Percentiles rank a stretch among this genome's conserved stretches.
phyloP scores from a whole-genome alignment of 768 basidiomycete species.

The Boletus sp. region DNA sequence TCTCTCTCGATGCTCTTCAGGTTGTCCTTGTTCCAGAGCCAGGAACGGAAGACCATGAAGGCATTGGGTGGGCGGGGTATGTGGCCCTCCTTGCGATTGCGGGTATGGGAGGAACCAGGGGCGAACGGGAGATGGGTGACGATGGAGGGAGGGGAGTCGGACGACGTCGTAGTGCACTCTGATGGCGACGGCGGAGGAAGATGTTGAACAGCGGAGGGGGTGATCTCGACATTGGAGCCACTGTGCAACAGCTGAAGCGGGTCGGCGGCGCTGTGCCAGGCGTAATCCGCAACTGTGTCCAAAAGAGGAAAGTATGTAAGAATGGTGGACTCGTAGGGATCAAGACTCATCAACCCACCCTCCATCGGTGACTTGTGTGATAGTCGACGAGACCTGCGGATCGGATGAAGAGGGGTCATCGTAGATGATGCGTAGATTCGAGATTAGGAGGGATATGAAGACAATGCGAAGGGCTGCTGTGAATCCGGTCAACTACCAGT shows the following conservation, averaged over 20 bases:
- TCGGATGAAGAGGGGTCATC: slow-evolving; percentile 35
- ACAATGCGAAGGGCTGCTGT: not conserved
- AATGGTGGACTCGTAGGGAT: slow-evolving; percentile 21
- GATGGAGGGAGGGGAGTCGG: slow-evolving; percentile 18
- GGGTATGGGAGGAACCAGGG: slow-evolving; percentile 40
- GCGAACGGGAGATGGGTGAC: slow-evolving; percentile 28
- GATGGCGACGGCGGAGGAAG: slow-evolving; percentile 20
- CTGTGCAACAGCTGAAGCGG: slow-evolving; percentile 25
- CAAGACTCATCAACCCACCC: slow-evolving; percentile 25
- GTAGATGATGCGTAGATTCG: not conserved
- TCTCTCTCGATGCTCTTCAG: slow-evolving; percentile 57
- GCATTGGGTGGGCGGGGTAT: slow-evolving; percentile 82
- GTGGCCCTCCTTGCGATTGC: slow-evolving; percentile 45
- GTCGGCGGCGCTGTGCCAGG: slow-evolving; percentile 20
- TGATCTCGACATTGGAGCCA: slow-evolving; percentile 13
- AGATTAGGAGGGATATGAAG: slow-evolving; percentile 1
- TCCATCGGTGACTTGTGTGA: slow-evolving; percentile 40
- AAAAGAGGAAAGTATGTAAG: slow-evolving; percentile 36
- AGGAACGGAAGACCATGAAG: slow-evolving; percentile 81
- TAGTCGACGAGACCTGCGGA: slow-evolving; percentile 45
- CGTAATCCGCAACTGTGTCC: slow-evolving; percentile 31
- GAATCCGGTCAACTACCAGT: slow-evolving; percentile 1
- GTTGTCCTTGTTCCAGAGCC: slow-evolving; percentile 53
- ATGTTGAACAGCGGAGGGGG: slow-evolving; percentile 1
- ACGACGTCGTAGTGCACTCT: slow-evolving; percentile 10